Conservation (phyloP, 371 early-diverging fungal species). For the Mortierella sp. region DNA sequence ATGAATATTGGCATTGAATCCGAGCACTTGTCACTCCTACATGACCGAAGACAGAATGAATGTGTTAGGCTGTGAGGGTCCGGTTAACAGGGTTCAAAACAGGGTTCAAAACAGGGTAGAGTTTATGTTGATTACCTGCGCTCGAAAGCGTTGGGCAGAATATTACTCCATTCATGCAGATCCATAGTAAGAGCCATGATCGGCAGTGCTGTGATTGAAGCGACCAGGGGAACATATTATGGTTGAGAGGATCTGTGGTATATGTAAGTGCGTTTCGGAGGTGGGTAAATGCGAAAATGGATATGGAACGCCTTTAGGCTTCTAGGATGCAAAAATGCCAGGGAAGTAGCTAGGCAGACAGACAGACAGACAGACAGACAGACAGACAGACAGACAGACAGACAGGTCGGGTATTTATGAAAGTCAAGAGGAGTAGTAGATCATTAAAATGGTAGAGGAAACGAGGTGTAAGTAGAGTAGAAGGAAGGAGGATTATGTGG, state of each 20-base stretch:
- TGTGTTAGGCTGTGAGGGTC: not conserved
- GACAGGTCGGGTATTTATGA: not conserved
- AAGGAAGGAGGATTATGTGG: not conserved
- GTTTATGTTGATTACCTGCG: slow-evolving; percentile 11
- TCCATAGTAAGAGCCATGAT: not conserved
- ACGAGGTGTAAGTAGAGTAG: not conserved
- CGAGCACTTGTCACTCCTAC: slow-evolving; percentile 43
- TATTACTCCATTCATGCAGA: not conserved
- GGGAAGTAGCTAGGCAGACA: not conserved
- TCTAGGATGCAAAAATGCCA: not conserved
- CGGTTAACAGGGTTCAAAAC: not conserved
- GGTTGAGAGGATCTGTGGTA: not conserved
- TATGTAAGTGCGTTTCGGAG: not conserved
- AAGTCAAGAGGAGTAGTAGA: not conserved
- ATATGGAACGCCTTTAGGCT: not conserved
- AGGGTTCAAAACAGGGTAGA: not conserved
- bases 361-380: not conserved
- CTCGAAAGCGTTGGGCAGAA: not conserved
- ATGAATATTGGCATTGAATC: slow-evolving; percentile 51
- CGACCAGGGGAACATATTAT: slow-evolving; percentile 18
- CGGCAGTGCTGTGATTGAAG: not conserved
- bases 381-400: too few species aligned
- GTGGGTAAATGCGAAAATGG: not conserved
- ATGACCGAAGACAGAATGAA: not conserved
- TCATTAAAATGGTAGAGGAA: not conserved